Evolutionary conservation across 139 green algal genomes (phyloP).

Genomic region (Eudorina sp.): DNA sequence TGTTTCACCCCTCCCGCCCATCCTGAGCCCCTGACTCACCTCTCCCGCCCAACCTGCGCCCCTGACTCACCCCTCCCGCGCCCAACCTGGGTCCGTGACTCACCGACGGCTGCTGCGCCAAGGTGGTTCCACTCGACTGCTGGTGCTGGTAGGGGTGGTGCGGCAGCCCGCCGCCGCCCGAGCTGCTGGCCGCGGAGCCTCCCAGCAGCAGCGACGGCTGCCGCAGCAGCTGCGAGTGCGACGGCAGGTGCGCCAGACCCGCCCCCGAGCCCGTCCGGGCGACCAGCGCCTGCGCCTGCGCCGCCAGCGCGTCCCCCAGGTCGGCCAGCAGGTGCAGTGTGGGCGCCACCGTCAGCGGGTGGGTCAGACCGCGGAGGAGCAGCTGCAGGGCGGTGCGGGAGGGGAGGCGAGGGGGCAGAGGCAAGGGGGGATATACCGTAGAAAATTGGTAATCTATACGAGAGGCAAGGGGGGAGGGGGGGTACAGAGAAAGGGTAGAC

Average conservation of each 20-base stretch:
- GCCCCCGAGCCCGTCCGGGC: neutral
- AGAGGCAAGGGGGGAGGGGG: neutral
- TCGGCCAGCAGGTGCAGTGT: constrained; percentile 68
- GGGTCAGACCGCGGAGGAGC: constrained; percentile 87
- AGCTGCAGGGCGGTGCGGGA: constrained; percentile 80
- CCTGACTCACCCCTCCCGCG: too few species aligned
- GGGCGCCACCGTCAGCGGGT: constrained; percentile 70
- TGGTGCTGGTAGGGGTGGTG: neutral
- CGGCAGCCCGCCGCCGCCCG: neutral
- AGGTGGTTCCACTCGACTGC: too few species aligned
- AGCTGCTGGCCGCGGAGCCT: constrained; percentile 7
- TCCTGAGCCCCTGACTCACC: too few species aligned
- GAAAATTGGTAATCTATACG: too few species aligned
- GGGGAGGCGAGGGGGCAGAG: neutral
- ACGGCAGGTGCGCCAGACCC: neutral
- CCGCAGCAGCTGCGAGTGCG: neutral
- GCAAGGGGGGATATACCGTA: neutral
- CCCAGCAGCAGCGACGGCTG: neutral
- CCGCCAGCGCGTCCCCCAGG: constrained; percentile 57
- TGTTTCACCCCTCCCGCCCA: too few species aligned
- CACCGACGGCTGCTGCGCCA: neutral
- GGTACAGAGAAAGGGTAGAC: too few species aligned
- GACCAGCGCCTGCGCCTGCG: constrained; percentile 30
- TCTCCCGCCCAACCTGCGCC: too few species aligned
- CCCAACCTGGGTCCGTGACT: too few species aligned